phyloP scores from a whole-genome alignment of 768 basidiomycete species.

The Cubamyces lactineus region DNA sequence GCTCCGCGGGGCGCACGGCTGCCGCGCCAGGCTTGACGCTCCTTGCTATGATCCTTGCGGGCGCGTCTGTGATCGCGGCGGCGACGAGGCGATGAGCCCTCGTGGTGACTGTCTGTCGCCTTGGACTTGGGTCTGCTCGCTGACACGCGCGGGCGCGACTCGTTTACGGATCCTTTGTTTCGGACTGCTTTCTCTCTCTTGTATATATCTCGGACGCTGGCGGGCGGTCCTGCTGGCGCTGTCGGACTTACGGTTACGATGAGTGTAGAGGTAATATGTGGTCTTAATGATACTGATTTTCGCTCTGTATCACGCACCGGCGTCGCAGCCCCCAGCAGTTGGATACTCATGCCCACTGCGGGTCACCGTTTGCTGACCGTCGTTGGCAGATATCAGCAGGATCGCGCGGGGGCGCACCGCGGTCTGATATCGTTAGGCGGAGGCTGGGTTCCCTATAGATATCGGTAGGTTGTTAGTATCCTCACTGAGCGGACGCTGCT shows the following conservation, averaged over 20 bases:
- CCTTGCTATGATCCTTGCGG: slow-evolving; percentile 17
- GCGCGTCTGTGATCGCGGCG: slow-evolving; percentile 15
- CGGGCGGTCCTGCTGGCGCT: slow-evolving; percentile 5
- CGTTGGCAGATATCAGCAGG: background rate
- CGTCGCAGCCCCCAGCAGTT: background rate
- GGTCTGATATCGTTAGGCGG: too few species aligned
- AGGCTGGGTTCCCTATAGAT: too few species aligned
- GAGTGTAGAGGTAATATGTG: slow-evolving; percentile 12
- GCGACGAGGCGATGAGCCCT: slow-evolving; percentile 13
- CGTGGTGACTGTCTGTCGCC: background rate
- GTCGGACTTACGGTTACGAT: background rate
- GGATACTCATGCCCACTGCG: background rate
- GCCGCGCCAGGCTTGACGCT: slow-evolving; percentile 26
- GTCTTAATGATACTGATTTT: slow-evolving; percentile 14
- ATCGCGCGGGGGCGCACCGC: background rate
- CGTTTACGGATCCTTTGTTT: background rate
- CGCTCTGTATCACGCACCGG: background rate
- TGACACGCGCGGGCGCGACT: background rate
- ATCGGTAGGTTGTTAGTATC: too few species aligned
- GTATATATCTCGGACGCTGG: slow-evolving; percentile 13
- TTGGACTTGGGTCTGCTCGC: background rate
- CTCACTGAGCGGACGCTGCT: too few species aligned
- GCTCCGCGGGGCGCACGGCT: slow-evolving; percentile 23
- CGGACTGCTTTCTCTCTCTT: background rate
- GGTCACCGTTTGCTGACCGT: background rate